Conservation (phyloP, 768 basidiomycete genomes). For the Podaxis rugospora region DNA sequence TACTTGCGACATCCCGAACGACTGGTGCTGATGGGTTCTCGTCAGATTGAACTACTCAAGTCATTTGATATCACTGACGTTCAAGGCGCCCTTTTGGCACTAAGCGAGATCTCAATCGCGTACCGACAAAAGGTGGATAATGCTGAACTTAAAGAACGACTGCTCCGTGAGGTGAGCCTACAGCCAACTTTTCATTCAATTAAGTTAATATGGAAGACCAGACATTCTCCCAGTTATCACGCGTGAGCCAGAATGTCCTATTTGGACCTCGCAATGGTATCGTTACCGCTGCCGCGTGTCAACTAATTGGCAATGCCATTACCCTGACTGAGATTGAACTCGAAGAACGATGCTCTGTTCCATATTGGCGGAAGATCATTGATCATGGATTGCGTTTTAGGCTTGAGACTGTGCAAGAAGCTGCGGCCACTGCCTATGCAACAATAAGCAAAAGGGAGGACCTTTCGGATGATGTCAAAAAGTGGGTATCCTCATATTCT, state of each 20-base stretch:
- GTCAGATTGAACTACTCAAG: constrained; percentile 50
- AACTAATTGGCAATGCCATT: constrained; percentile 61
- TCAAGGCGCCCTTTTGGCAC: constrained; percentile 76
- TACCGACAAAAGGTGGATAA: constrained; percentile 32
- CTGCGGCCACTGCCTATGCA: constrained; percentile 67
- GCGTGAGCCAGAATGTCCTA: constrained; percentile 55
- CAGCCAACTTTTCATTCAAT: neutral
- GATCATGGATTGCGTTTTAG: constrained; percentile 72
- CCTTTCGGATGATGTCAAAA: constrained; percentile 57
- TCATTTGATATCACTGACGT: constrained; percentile 67
- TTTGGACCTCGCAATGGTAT: constrained; percentile 67
- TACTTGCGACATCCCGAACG: constrained; percentile 4
- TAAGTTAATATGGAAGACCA: constrained; percentile 23
- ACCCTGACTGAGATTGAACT: constrained; percentile 51
- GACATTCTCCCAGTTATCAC: constrained; percentile 61
- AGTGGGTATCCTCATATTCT: constrained; percentile 51
- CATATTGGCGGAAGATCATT: constrained; percentile 65
- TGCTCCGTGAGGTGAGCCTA: constrained; percentile 43
- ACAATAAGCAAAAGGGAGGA: constrained; percentile 67
- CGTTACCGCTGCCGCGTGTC: constrained; percentile 67
- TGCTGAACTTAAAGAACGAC: constrained; percentile 27
- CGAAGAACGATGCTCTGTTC: constrained; percentile 36
- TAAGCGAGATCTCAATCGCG: constrained; percentile 70
- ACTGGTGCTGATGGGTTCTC: constrained; percentile 9
- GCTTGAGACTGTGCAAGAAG: constrained; percentile 61